Evolutionary conservation across 306 rosid species (phyloP).

Genomic region (Delonix regia): DNA sequence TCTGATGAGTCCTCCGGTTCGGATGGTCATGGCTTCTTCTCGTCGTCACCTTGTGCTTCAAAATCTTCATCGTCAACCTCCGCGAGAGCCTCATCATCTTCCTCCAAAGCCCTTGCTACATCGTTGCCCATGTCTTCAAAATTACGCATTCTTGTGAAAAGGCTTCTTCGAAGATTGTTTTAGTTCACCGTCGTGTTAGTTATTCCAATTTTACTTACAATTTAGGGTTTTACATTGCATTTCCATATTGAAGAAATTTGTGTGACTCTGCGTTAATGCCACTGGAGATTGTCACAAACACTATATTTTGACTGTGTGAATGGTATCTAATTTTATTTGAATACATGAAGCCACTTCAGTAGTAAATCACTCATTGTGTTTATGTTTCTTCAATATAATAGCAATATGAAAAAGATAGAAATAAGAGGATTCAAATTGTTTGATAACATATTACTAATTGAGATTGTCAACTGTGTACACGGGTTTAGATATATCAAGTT

Average conservation of each 20-base stretch:
- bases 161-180: neutral
- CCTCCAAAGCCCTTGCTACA: neutral
- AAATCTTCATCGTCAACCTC: neutral
- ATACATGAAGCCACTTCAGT: too few species aligned
- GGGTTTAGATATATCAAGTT: too few species aligned
- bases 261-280: neutral
- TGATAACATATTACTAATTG: too few species aligned
- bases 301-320: neutral
- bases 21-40: neutral
- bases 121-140: neutral
- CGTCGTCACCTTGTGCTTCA: neutral
- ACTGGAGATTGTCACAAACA: neutral
- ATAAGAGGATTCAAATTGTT: too few species aligned
- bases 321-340: too few species aligned
- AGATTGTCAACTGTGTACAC: too few species aligned
- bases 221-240: neutral
- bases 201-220: neutral
- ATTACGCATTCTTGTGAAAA: neutral
- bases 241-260: neutral
- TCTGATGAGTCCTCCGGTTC: neutral
- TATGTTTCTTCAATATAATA: too few species aligned
- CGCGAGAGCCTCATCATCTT: neutral
- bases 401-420: too few species aligned
- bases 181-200: neutral
- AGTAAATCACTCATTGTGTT: too few species aligned